A percentile compares a stretch with the other conserved stretches of the same genome.
phyloP scores from a whole-genome alignment of 2,329 filamentous ascomycete species.

The Myotisia sp. region DNA sequence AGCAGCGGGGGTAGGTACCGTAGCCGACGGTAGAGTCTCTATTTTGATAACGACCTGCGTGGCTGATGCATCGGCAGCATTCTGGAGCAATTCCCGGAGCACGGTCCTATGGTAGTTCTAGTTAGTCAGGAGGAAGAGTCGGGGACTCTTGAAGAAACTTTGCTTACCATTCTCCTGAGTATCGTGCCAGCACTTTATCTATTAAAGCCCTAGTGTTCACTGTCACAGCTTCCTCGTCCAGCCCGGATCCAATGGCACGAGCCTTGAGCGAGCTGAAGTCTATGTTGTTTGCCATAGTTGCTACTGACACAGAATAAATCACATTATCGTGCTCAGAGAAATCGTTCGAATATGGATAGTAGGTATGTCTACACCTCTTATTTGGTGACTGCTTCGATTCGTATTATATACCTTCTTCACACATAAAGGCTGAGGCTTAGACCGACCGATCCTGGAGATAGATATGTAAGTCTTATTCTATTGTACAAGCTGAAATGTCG shows the following conservation, averaged over 20 bases:
- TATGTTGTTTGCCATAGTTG: slow-evolving; percentile 35
- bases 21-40: slow-evolving; percentile 74
- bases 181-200: slow-evolving; percentile 91
- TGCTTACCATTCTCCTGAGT: slow-evolving; percentile 87
- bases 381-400: no score
- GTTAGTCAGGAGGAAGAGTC: background rate
- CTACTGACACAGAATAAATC: no score
- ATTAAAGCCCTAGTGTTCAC: slow-evolving; percentile 94
- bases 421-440: no score
- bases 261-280: slow-evolving; percentile 60
- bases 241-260: slow-evolving; percentile 69
- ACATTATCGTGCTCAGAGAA: no score
- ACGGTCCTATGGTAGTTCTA: slow-evolving; percentile 35
- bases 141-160: background rate
- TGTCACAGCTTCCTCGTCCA: slow-evolving; percentile 92
- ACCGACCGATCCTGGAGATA: no score
- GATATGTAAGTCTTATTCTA: no score
- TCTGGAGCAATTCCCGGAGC: slow-evolving; percentile 87
- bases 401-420: no score
- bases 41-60: slow-evolving; percentile 80
- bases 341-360: no score
- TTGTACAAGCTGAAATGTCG: no score
- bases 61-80: slow-evolving; percentile 92
- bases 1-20: slow-evolving; percentile 53
- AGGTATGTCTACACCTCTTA: no score